phyloP scores from a whole-genome alignment of 139 green algal species.

The Closterium sp. region DNA sequence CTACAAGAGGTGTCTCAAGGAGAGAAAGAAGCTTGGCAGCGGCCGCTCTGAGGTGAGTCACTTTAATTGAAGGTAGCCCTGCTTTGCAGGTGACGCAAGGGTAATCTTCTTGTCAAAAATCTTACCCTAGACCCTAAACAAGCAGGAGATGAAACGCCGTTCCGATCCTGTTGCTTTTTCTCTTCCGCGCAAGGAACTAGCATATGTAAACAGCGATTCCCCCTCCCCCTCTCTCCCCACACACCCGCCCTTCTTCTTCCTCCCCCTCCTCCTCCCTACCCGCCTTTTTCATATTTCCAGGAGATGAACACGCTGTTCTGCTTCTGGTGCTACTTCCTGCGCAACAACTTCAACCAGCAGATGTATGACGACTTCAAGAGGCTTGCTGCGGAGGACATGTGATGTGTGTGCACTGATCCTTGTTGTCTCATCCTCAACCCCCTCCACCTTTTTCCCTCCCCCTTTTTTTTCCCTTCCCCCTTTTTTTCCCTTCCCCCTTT shows the following conservation, averaged over 20 bases:
- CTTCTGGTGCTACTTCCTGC: slow-evolving; percentile 98
- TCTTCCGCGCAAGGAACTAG: slow-evolving; percentile 77
- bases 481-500: too few species aligned
- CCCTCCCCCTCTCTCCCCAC: too few species aligned
- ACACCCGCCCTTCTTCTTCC: too few species aligned
- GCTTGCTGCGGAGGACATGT: slow-evolving; percentile 64
- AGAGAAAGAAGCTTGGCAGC: slow-evolving; percentile 70
- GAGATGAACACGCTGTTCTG: slow-evolving; percentile 98
- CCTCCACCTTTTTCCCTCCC: slow-evolving; percentile 69
- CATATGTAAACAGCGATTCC: not conserved
- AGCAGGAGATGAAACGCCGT: too few species aligned
- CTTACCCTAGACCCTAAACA: slow-evolving; percentile 87
- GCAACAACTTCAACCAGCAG: slow-evolving; percentile 83
- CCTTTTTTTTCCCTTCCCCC: too few species aligned
- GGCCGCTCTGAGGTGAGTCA: slow-evolving; percentile 48
- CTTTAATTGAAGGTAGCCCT: not conserved
- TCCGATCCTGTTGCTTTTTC: slow-evolving; percentile 98
- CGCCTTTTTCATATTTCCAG: slow-evolving; percentile 8
- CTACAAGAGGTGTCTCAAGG: slow-evolving; percentile 81
- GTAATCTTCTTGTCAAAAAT: too few species aligned
- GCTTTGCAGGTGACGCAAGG: too few species aligned
- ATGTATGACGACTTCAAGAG: slow-evolving; percentile 75
- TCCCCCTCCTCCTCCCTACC: too few species aligned
- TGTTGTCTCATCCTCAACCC: too few species aligned
- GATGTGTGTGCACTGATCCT: slow-evolving; percentile 67